Conservation (phyloP, 2,329 filamentous ascomycete genomes). For the Endoconidiophora polonica region DNA sequence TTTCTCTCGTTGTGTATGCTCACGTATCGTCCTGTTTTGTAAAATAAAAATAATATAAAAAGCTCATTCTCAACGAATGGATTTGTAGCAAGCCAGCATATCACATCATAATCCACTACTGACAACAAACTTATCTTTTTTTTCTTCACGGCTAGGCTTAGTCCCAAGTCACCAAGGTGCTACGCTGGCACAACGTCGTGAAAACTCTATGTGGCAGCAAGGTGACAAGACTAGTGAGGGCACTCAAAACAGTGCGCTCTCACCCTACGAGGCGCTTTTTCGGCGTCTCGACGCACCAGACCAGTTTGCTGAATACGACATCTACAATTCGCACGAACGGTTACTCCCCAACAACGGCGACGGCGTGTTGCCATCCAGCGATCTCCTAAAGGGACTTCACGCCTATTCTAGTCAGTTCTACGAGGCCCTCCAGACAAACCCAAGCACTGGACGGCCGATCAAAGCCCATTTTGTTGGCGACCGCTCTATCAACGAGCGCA, state of each 20-base stretch:
- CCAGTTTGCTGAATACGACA: conserved; percentile 53
- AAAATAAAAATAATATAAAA: too few species aligned
- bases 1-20: not conserved
- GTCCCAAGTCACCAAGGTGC: conserved; percentile 3
- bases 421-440: conserved; percentile 22
- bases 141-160: conserved; percentile 5
- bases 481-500: conserved; percentile 32
- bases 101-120: not conserved
- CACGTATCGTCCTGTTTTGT: too few species aligned
- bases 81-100: too few species aligned
- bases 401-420: conserved; percentile 53
- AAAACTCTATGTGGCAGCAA: not conserved
- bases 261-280: conserved; percentile 58
- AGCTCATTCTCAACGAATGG: too few species aligned
- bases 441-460: conserved; percentile 7
- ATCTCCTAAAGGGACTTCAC: conserved; percentile 54
- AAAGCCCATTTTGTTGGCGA: conserved; percentile 13
- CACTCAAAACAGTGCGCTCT: conserved; percentile 20
- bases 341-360: conserved; percentile 30
- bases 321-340: conserved; percentile 49
- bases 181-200: not conserved
- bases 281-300: conserved; percentile 44
- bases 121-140: not conserved
- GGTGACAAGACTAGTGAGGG: not conserved
- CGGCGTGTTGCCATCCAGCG: conserved; percentile 45